Base-by-base conservation (phyloP, 1,284 basidiomycete genomes). In the Ceratobasidium sp. region DNA sequence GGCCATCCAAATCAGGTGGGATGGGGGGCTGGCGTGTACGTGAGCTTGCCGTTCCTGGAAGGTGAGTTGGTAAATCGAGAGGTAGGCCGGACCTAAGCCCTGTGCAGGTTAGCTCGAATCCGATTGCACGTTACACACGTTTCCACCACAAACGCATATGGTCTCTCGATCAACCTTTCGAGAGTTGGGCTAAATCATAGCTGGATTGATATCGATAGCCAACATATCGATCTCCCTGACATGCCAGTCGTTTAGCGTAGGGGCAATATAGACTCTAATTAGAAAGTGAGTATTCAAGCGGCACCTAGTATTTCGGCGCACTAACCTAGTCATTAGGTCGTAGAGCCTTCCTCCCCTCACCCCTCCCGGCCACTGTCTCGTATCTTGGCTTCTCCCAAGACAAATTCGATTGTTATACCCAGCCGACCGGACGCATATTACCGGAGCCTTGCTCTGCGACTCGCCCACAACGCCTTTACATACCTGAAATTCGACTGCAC, bases 1-100 rank as follows among this genome's bases (percentile, higher is more conserved):
- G 78, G 78, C 78, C 77, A 22, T 70, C 57, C 9, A 77, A 79
- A 22, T 76, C 77, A 3, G 78, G 78, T 8, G 56, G 76, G 3
- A 76, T 79, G 77, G 52, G 67, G 34, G 78, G 77, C 8, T 79
- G 77, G 77, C 75, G 67, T 4, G 44, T 79, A 0, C 57, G 54
- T 15, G 76, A 76, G 19, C 61, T 68, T 2, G 51, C 57, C 3
- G 34, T 77, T 5, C 78, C 77, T 43, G 77, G 78, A 62, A 67
- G 77, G 78, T 79, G 19, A 49, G 68, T 56, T 29, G 5, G 13
- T 64, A 19, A 7, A 15, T 49, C 7, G 8, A 51, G 13, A 6
- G 29, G 9, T 17, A n/a, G 15, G 1, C 5, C 9, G 3, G 19
- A 13, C 51, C n/a, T 25, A 73, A 29, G 5, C 11, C 40, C 15